These are phyloP conservation scores for Mallotus repandus DNA, from an alignment of 441 rosid species.

Conservation along the genomic window DNA sequence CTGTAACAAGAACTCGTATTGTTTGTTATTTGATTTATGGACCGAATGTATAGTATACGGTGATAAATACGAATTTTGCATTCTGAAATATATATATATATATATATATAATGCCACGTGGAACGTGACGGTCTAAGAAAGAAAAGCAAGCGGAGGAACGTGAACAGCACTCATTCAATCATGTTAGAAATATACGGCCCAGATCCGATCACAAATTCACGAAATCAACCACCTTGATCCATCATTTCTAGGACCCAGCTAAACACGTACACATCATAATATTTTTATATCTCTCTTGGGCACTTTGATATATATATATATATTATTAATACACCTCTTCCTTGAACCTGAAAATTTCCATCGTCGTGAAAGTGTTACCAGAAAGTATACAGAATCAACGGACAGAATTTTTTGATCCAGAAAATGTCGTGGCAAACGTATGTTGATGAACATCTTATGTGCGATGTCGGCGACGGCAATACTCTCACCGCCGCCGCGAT, in stretches of 20 bases:
- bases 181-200: slow-evolving; percentile 18
- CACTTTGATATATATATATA: background rate
- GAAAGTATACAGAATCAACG: background rate
- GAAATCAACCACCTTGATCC: background rate
- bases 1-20: no score
- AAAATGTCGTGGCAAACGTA: slow-evolving; percentile 91
- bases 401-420: slow-evolving; percentile 8
- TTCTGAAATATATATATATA: no score
- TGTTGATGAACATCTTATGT: slow-evolving; percentile 87
- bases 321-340: slow-evolving; percentile 19
- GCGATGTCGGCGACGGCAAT: slow-evolving; percentile 74
- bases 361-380: background rate
- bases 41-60: no score
- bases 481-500: slow-evolving; percentile 71
- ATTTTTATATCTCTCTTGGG: background rate
- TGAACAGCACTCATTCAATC: slow-evolving; percentile 36
- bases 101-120: background rate
- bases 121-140: background rate
- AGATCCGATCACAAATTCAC: slow-evolving; percentile 14
- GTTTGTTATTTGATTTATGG: no score
- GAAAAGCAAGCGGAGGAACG: slow-evolving; percentile 18
- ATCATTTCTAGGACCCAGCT: slow-evolving; percentile 19
- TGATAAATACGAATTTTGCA: no score
- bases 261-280: no score
- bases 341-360: slow-evolving; percentile 13